Base-by-base conservation (phyloP, 225 moss, liverwort and hornwort species). In the Pseudoscleropodium purum region DNA sequence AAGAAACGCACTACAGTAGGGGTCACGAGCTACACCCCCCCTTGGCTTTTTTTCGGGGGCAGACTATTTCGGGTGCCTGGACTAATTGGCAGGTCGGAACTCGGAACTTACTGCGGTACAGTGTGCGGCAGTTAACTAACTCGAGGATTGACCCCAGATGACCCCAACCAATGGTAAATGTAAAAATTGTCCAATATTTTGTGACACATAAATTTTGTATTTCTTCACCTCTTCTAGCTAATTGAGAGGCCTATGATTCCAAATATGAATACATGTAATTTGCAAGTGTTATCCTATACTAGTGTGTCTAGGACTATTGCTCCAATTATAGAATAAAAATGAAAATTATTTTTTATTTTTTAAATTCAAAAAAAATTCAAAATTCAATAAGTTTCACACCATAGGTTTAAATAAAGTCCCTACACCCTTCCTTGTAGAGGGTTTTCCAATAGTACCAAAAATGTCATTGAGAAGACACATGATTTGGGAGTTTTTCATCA, bases 191-290 rank as follows among this genome's bases (percentile, higher is more conserved):
- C 19, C 10, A 6, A 18, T 12, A 47, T 47, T 8, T 54, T 54
- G 54, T 54, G 18, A 54, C 2, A 1, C 0, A 2, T 6, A 73
- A 73, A 73, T 43, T 43, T 73, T 10, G 0, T 3, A 43, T 16
- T 43, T 73, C 15, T 16, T 73, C 29, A 43, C 10, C 9, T 43
- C 19, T 11, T 2, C 1, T 1, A 52, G 52, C 52, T 52, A 6
- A 11, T 17, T 45, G 6, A 5, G 5, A 10, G 0, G 15, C 2
- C 2, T 29, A 0, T 29, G 4, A 31, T 47, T 30, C 11, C 18
- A 47, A 11, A 9, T 15, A 17, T 29, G 17, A 73, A 43, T 73
- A 3, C 3, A 27, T 57, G 57, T 0, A 30, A 47, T 75, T 47
- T 75, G 4, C 2, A 18, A 75, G 43, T 43, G 5, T 29, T 16